Evolutionary conservation across 2,329 filamentous ascomycete genomes (phyloP), one percentile per base, ranked within the genome.

Genomic region (Mycogone perniciosa): DNA sequence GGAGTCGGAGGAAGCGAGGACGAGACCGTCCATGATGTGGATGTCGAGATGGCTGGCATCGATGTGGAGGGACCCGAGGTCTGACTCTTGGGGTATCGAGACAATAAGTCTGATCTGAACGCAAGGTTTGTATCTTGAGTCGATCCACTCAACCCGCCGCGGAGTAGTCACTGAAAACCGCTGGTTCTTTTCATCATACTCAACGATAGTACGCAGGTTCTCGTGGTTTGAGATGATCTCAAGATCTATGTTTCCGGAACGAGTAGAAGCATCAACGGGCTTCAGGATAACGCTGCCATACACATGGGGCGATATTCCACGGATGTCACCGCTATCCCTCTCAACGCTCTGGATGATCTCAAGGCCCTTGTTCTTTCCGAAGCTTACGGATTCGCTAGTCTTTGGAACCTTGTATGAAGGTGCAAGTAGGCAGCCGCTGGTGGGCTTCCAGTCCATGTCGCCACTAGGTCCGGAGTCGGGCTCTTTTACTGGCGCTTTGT

Each of bases 21-120:
- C 61, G 2, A 79, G 59, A 8, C 70, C 73, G 31, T 71, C 64
- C 4, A 67, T 56, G 7, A 77, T 60, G 5, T 65, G 56, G 11
- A 78, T 58, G 52, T 67, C 65, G 13, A 78, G 68, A 26, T 73
- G 67, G 7, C 67, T 54, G 4, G 66, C 61, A 13, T 62, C 56
- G 11, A 79, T 55, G 6, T 50, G 45, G 6, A 81, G 59, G 3
- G 39, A 50, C 10, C 68, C 57, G 9, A 81, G 62, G 7, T 64
- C 57, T 3, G 67, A 65, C 11, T 64, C 57, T 4, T 64, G 60
- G 6, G 77, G 77, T 0, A 75, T 68, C 66, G 69, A 76, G 39
- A 77, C 59, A 3, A 74, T 80, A 11, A 67, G 64, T 8, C 68
- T 69, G 51, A 81, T 65, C 53, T 73, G 70, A 20, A 80, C 64